Base-by-base conservation (phyloP, 208 protist species). In the Trypanosoma lewisi region DNA sequence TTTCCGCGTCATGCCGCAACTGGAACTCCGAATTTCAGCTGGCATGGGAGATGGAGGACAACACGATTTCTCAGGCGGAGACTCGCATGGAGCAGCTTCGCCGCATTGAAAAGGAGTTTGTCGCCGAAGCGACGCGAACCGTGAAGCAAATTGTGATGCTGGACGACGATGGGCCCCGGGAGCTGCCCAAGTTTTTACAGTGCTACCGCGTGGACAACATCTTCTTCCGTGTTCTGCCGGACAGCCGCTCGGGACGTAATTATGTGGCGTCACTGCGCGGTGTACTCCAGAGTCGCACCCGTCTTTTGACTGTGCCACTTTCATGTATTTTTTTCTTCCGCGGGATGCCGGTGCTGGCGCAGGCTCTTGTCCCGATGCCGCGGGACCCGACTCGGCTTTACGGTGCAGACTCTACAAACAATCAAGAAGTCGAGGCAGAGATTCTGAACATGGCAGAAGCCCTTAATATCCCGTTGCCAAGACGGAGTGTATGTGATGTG, bases 11-110 rank as follows among this genome's bases (percentile, higher is more conserved):
- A 5, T 69, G 57, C 16, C 67, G 83, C 6, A 62, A 92, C 67
- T 94, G 88, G 85, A 94, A 94, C 45, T 81, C 83, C 4, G 84
- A 91, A 64, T 94, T 92, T 50, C 88, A 94, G 67, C 67, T 89
- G 11, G 88, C 84, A 33, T 92, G 84, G 83, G 82, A 89, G 67
- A 80, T 86, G 77, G 81, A 83, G 59, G 75, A 77, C 58, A 67
- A 74, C 71, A 90, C 69, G 8, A 49, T 80, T n/a, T 65, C 62
- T 39, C 70, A 79, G 51, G 88, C 88, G 8, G 73, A 76, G 58
- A 58, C 47, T 27, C 79, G 88, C 14, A 75, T 71, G 70, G 59
- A 62, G 27, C 55, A 55, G 3, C 69, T 94, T 17, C 61, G 62
- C 44, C 63, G 67, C 12, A 66, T 94, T 14, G 81, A 85, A 56